These are phyloP conservation scores for Wallacemonas sp. DNA, from an alignment of 208 protist genomes.

Conservation along the genomic window DNA sequence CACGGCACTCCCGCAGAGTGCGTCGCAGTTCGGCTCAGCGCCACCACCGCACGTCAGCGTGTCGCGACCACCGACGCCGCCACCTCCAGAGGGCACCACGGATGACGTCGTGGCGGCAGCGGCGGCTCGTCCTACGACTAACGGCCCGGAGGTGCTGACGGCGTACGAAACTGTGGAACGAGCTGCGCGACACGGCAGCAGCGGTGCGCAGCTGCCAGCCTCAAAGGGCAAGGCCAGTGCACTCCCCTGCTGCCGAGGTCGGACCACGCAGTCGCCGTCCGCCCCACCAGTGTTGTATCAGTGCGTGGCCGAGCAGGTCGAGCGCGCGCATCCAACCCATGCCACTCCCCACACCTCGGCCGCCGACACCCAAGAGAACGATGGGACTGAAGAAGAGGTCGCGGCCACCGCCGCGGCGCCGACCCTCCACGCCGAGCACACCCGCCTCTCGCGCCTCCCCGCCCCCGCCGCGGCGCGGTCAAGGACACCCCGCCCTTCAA, in stretches of 20 bases:
- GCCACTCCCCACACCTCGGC: background rate
- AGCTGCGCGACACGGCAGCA: background rate
- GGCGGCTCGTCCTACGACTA: too few relatives aligned
- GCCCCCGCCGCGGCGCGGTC: background rate
- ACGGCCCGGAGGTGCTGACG: conserved; percentile 8
- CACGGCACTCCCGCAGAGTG: background rate
- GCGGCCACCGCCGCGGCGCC: background rate
- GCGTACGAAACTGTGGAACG: conserved; percentile 20
- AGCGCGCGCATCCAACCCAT: background rate
- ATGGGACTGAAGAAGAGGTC: too few relatives aligned
- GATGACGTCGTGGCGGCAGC: too few relatives aligned
- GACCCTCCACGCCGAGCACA: conserved; percentile 3
- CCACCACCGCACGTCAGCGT: background rate
- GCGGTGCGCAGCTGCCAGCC: background rate
- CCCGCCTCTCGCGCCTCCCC: background rate
- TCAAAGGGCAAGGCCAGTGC: background rate
- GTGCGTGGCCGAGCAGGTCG: background rate
- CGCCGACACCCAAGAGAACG: background rate
- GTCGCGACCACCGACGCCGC: background rate
- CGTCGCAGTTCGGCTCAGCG: background rate
- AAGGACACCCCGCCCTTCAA: too few relatives aligned
- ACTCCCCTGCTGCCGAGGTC: background rate
- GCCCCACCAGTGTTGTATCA: background rate
- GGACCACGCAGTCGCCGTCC: background rate
- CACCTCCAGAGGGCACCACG: too few relatives aligned